Evolutionary conservation across 2,329 filamentous ascomycete genomes (phyloP), one percentile per base, ranked within the genome.

Genomic region (Magnaporthales sp.): DNA sequence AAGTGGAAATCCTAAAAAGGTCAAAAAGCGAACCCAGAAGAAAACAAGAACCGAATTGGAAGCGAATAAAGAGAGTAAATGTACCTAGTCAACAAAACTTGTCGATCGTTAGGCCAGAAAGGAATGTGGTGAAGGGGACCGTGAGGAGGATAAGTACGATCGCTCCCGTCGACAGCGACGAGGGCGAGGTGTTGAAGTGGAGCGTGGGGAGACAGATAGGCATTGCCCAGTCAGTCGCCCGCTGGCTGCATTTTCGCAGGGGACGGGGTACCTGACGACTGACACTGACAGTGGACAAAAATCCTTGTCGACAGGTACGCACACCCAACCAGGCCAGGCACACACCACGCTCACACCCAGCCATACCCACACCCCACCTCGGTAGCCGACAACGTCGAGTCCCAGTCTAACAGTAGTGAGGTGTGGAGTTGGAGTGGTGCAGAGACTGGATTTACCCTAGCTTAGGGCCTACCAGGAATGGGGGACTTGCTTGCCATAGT

Each of bases 11-110:
- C 79, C 80, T 76, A 79, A 75, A 77, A 75, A 73, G 74, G 74
- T 77, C 75, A 81, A 51, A 51, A 51, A 51, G 38, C 15, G 77
- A 51, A 77, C 76, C 78, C 72, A 63, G 77, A 80, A 81, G 78
- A 76, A 81, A 80, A 78, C 76, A 81, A 80, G 80, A 81, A 80
- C 78, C 78, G 77, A 77, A 80, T 79, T 75, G 71, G 73, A 73
- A 74, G 74, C 73, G 71, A 70, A 78, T 79, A 78, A 77, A 77
- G 76, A 78, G 77, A 78, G 75, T 77, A 81, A 75, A 76, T 72
- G 75, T 75, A 75, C 63, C 75, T 76, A 77, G 78, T 77, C 75
- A 75, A 80, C 78, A 77, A 75, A 51, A 79, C 77, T 73, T 82
- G 80, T 78, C 79, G 79, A 82, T 83, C 80, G 78, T 80, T 75